Evolutionary conservation across 2,329 filamentous ascomycete species (phyloP).

Genomic region (Nothophoma quercina): DNA sequence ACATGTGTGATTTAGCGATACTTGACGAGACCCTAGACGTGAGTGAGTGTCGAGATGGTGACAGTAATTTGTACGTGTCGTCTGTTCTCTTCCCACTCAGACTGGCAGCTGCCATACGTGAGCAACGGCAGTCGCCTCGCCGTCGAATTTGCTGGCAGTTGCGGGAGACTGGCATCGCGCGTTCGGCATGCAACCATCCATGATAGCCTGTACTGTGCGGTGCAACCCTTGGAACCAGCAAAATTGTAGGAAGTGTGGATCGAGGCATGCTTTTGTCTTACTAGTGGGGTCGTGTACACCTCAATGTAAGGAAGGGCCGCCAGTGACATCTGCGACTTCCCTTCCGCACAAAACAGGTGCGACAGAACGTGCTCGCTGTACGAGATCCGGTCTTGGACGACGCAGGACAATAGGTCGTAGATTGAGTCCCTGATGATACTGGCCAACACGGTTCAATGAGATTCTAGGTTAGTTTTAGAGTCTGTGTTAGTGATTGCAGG

Average conservation of each 20-base stretch:
- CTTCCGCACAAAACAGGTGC: slow-evolving; percentile 2
- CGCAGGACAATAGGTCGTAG: not conserved
- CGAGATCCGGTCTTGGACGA: not conserved
- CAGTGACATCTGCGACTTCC: not conserved
- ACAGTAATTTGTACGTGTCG: not conserved
- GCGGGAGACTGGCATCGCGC: not conserved
- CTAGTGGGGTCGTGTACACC: not conserved
- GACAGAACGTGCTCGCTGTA: not conserved
- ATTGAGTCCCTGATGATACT: not conserved
- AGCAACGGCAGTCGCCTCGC: not conserved
- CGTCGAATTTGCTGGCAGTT: not conserved
- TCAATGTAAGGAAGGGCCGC: not conserved
- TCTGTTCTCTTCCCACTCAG: not conserved
- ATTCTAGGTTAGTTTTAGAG: not conserved
- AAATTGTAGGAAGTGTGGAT: not conserved
- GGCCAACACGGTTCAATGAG: not conserved
- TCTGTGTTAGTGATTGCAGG: not conserved
- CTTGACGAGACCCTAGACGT: not conserved
- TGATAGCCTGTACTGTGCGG: not conserved
- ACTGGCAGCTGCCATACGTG: not conserved
- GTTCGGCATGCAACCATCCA: not conserved
- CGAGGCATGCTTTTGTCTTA: slow-evolving; percentile 4
- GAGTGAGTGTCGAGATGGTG: not conserved
- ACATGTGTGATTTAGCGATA: slow-evolving; percentile 2
- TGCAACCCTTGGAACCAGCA: not conserved